Percentiles rank a stretch among this genome's conserved stretches.
Evolutionary conservation across 176 grass and related monocot genomes (phyloP).

Genomic region (Oryza coarctata): DNA sequence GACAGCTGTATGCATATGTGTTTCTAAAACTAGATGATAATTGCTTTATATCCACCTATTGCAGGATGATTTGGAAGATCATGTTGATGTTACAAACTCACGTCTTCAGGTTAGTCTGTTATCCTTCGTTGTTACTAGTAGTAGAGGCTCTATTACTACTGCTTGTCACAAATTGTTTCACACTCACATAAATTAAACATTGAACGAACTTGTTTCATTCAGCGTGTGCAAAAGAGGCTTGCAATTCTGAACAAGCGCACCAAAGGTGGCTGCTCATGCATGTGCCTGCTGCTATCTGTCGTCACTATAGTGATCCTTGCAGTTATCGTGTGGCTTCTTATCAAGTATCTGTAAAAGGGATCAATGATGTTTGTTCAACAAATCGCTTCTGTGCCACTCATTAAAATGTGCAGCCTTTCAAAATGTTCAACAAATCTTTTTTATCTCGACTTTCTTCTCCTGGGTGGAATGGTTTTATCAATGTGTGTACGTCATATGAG

Average conservation of each 20-base stretch:
- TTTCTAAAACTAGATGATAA: conserved; percentile 11
- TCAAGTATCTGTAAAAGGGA: conserved; percentile 73
- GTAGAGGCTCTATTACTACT: neutral
- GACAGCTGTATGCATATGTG: neutral
- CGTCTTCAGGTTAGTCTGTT: conserved; percentile 65
- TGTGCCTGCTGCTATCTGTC: conserved; percentile 66
- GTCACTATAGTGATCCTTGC: conserved; percentile 69
- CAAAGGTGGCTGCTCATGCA: conserved; percentile 88
- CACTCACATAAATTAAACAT: neutral
- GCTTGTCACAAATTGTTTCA: neutral
- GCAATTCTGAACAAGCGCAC: conserved; percentile 87
- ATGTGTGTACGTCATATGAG: conserved; percentile 3
- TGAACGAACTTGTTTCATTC: conserved; percentile 28
- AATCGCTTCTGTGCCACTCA: neutral
- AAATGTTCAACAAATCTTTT: conserved; percentile 16
- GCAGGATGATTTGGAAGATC: conserved; percentile 85
- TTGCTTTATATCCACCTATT: conserved; percentile 28
- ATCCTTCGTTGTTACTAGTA: neutral
- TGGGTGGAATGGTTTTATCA: conserved; percentile 24
- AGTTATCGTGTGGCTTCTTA: conserved; percentile 72
- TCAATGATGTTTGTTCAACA: neutral
- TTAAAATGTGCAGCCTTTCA: conserved; percentile 38
- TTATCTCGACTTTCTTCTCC: conserved; percentile 12
- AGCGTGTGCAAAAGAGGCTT: conserved; percentile 80
- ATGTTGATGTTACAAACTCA: conserved; percentile 74